Conservation (phyloP, 2,329 filamentous ascomycete genomes). For the Hypoxylon sp. region DNA sequence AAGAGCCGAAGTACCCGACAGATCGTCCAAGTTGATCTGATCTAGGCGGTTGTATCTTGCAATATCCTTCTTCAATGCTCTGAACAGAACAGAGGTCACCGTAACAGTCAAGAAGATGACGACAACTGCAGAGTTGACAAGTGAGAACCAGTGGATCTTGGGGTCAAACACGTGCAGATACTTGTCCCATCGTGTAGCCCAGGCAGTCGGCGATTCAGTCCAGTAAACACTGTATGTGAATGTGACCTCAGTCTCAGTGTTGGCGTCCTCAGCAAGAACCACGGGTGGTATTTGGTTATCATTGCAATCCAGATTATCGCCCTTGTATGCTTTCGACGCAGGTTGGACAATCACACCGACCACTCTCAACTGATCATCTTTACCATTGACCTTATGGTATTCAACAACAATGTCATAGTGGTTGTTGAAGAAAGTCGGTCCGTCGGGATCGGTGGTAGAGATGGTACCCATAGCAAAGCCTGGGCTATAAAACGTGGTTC, state of each 20-base stretch:
- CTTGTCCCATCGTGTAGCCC: conserved; percentile 99
- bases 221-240: conserved; percentile 97
- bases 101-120: conserved; percentile 92
- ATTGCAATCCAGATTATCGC: conserved; percentile 75
- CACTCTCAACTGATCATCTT: conserved; percentile 81
- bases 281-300: conserved; percentile 67
- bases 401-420: conserved; percentile 96
- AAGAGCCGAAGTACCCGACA: conserved; percentile 81
- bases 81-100: conserved; percentile 90
- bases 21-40: conserved; percentile 89
- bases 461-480: conserved; percentile 84
- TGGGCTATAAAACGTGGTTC: conserved; percentile 88
- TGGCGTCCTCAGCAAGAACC: conserved; percentile 74
- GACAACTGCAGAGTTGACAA: conserved; percentile 96
- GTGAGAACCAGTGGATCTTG: conserved; percentile 99
- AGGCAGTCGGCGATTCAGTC: conserved; percentile 85
- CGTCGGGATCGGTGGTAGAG: conserved; percentile 63
- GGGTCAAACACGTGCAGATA: conserved; percentile 97
- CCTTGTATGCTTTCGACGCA: conserved; percentile 74
- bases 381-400: conserved; percentile 83
- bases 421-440: conserved; percentile 82
- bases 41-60: conserved; percentile 96
- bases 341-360: conserved; percentile 94
- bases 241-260: conserved; percentile 73
- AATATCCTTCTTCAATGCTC: conserved; percentile 94